Evolutionary conservation across 2,329 filamentous ascomycete species (phyloP), one percentile per base, ranked within the genome.

Genomic region (Alternaria metachromatica): DNA sequence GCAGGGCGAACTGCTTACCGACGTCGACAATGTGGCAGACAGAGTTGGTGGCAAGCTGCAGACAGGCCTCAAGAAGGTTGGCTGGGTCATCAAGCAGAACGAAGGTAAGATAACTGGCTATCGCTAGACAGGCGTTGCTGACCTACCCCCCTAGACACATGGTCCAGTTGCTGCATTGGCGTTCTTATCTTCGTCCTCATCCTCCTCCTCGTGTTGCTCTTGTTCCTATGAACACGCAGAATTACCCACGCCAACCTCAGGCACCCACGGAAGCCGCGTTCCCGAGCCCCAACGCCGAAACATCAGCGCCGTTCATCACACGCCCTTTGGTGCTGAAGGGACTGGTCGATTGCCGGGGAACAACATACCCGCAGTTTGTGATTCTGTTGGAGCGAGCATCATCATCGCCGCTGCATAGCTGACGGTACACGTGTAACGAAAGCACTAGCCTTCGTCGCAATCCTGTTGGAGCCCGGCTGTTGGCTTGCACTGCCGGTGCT

Each of bases 131-230:
- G 21, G 25, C 50, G 33, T 23, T 58, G 50, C 61, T 63, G 58
- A 58, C 62, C 21, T 13, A 43, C n/a, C 7, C 5, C 30, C 33
- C 28, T 23, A 89, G 88, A 90, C 81, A 85, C 84, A 58, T 86
- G 85, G 83, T 97, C 93, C 71, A 93, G 93, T 79, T 97, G 93
- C 83, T 98, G 94, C 80, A 97, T 99, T 72, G 92, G 86, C 5
- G 83, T 96, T 20, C 86, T 98, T 72, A 97, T 98, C 64, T 88
- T 96, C 66, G 92, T 97, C 41, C 84, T 98, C 69, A 93, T 98
- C 62, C 82, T 99, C 26, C 82, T 99, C 73, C 84, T 99, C 74
- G 87, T 98, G 66, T 82, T 99, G 71, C 84, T 98, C 25, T 82
- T 90, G 67, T 82, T 87, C n/a, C 80, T 90, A 68, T 89, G 83